These are phyloP conservation scores for Passalora sequoiae DNA, from an alignment of 2,329 filamentous ascomycete species.

Conservation along the genomic window DNA sequence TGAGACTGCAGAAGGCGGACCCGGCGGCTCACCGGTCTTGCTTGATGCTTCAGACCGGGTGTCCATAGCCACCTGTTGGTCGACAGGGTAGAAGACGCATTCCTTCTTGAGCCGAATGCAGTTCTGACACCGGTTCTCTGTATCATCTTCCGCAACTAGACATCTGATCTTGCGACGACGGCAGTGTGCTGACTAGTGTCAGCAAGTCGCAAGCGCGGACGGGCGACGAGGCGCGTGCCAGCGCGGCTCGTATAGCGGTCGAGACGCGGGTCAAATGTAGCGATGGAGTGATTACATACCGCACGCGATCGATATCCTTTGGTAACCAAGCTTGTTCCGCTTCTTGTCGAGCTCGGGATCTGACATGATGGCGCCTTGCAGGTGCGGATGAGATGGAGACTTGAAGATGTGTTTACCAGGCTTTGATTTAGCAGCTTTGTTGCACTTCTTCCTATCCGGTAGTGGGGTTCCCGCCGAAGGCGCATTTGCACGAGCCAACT, in stretches of 20 bases:
- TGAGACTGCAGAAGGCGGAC: slow-evolving; percentile 26
- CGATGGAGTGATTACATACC: slow-evolving; percentile 57
- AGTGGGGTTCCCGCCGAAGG: slow-evolving; percentile 18
- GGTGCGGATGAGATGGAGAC: slow-evolving; percentile 44
- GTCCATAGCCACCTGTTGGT: slow-evolving; percentile 40
- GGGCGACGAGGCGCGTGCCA: slow-evolving; percentile 16
- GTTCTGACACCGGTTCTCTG: slow-evolving; percentile 75
- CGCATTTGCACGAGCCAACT: slow-evolving; percentile 16
- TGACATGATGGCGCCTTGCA: slow-evolving; percentile 43
- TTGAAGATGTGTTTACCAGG: slow-evolving; percentile 38
- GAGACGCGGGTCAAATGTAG: slow-evolving; percentile 8
- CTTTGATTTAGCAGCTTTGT: slow-evolving; percentile 38
- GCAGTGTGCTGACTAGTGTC: slow-evolving; percentile 65
- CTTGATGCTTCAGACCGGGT: slow-evolving; percentile 22
- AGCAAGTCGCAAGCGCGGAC: slow-evolving; percentile 17
- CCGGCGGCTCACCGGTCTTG: slow-evolving; percentile 20
- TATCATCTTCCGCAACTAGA: slow-evolving; percentile 67
- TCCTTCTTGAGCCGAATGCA: slow-evolving; percentile 93
- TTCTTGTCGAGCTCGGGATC: slow-evolving; percentile 56
- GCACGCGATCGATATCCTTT: slow-evolving; percentile 90
- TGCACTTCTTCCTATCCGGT: slow-evolving; percentile 17
- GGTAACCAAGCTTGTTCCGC: slow-evolving; percentile 79
- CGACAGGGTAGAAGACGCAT: slow-evolving; percentile 86
- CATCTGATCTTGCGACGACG: slow-evolving; percentile 91
- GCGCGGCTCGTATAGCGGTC: slow-evolving; percentile 9